phyloP scores from a whole-genome alignment of 768 basidiomycete genomes.

The Epithele typhae region DNA sequence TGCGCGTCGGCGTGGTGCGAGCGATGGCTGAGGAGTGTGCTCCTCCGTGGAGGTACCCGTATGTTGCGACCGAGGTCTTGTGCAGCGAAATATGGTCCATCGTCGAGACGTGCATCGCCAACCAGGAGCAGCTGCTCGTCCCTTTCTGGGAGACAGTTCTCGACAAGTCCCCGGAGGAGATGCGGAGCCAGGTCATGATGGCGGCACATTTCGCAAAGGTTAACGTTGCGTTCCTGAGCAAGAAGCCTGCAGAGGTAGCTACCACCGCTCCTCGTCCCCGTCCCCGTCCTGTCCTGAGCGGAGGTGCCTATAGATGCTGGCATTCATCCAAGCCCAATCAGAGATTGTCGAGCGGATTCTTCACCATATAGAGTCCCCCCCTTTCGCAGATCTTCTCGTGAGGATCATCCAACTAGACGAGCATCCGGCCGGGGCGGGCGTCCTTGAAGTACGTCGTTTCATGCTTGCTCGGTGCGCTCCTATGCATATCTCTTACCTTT shows the following conservation, averaged over 20 bases:
- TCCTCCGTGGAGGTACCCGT: conserved; percentile 65
- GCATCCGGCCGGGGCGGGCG: conserved; percentile 71
- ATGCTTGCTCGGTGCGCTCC: conserved; percentile 26
- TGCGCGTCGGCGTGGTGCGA: not conserved
- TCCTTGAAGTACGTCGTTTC: conserved; percentile 72
- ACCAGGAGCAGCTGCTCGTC: conserved; percentile 64
- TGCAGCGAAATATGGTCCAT: conserved; percentile 96
- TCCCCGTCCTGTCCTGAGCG: conserved; percentile 26
- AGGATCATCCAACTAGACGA: conserved; percentile 90
- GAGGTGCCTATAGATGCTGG: conserved; percentile 71
- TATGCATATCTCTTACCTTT: conserved; percentile 28
- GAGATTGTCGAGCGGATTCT: conserved; percentile 78
- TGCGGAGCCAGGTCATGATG: conserved; percentile 83
- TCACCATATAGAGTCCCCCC: conserved; percentile 80
- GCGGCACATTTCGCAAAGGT: conserved; percentile 94
- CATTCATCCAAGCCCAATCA: conserved; percentile 83
- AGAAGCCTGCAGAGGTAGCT: conserved; percentile 85
- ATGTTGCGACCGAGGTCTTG: conserved; percentile 90
- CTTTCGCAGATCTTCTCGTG: conserved; percentile 88
- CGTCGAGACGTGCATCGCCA: conserved; percentile 79
- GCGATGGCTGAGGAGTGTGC: conserved; percentile 6
- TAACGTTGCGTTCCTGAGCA: conserved; percentile 81
- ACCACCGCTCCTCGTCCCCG: conserved; percentile 20
- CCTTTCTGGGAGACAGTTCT: conserved; percentile 93
- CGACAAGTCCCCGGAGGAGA: conserved; percentile 76